phyloP scores from a whole-genome alignment of 2,329 filamentous ascomycete genomes.

The Ascomycota sp. region DNA sequence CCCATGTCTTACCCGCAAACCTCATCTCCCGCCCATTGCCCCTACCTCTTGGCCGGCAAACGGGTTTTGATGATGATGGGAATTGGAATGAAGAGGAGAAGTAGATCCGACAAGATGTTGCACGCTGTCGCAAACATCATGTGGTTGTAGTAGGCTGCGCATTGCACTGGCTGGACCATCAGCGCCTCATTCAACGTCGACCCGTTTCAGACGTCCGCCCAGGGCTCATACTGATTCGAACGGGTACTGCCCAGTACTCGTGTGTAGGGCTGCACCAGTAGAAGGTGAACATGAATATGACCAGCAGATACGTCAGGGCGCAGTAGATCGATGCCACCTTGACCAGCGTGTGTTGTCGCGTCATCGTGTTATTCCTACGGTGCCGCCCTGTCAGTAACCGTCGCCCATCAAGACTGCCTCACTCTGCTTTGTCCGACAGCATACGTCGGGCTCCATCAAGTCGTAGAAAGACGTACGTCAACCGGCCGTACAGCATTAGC shows the following conservation, averaged over 20 bases:
- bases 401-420: background rate
- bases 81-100: constrained; percentile 23
- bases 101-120: constrained; percentile 24
- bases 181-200: background rate
- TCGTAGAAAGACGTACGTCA: constrained; percentile 20
- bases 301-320: constrained; percentile 22
- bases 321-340: constrained; percentile 23
- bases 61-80: constrained; percentile 21
- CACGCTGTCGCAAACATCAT: constrained; percentile 25
- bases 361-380: constrained; percentile 7
- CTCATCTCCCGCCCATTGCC: background rate
- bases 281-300: constrained; percentile 27
- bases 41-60: constrained; percentile 12
- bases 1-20: background rate
- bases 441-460: background rate
- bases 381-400: background rate
- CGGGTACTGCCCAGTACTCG: constrained; percentile 30
- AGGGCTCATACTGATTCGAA: constrained; percentile 9
- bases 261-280: constrained; percentile 32
- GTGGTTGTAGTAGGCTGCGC: constrained; percentile 24
- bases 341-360: constrained; percentile 16
- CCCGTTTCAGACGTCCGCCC: too few species aligned
- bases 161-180: constrained; percentile 11
- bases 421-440: too few species aligned
- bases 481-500: constrained; percentile 28